Base-by-base conservation (phyloP, 176 grass and related monocot species). In the Saccharum spontaneum region DNA sequence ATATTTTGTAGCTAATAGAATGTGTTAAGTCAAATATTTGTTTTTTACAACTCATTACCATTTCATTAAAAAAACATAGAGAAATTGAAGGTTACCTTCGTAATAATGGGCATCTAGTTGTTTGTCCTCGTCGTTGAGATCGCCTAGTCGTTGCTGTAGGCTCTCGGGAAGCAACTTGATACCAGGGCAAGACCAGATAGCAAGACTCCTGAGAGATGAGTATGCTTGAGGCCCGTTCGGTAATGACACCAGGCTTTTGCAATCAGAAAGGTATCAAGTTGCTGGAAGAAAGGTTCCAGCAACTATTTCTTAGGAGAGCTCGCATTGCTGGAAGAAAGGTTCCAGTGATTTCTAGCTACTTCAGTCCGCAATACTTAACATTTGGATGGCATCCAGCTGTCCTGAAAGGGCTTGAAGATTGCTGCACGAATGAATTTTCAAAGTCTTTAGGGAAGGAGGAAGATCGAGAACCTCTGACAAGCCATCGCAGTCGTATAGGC, bases 361-460 rank as follows among this genome's bases (percentile, higher is more conserved):
- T 17, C 52, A 20, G 6, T 9, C n/a, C n/a, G n/a, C n/a, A 0
- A 57, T n/a, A 2, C 0, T 9, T 57, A 57, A 22, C 3, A 0
- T 57, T 57, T 57, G 54, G 54, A n/a, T 3, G 54, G 20, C 20
- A 57, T n/a, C 54, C 7, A 57, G 20, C 18, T 57, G 18, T 3
- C 54, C 54, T 22, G 54, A 57, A 57, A 57, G 54, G 54, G 54
- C 20, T 57, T n/a, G 54, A 9, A 57, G 54, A 22, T 57, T n/a
- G 18, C 7, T 8, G 54, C 54, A 57, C 1, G 0, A 0, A 0
- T 2, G 0, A 9, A 57, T 57, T 22, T 3, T 0, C 2, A n/a
- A 9, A 9, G 7, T 57, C 7, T 57, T 57, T 18, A 57, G 9
- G 20, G 54, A 57, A 8, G 54, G 18, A 8, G 54, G 18, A 57